A percentile compares a stretch with the other conserved stretches of the same genome.
Evolutionary conservation across 2,329 filamentous ascomycete species (phyloP).

Genomic region (Cladosporium velox): DNA sequence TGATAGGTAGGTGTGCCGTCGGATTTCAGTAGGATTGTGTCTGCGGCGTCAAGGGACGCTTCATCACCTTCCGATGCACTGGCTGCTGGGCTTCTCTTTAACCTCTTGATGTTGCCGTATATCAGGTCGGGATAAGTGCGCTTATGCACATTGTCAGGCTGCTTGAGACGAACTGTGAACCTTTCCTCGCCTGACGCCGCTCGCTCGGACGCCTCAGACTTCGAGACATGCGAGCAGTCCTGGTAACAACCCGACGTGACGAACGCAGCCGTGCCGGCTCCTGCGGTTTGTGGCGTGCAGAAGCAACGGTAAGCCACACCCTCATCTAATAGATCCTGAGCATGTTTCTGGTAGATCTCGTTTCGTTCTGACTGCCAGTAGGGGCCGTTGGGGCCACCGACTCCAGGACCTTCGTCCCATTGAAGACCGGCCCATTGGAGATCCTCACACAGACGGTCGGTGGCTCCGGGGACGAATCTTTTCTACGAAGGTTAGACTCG

Average conservation of each 20-base stretch:
- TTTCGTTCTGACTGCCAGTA: conserved; percentile 89
- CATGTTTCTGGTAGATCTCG: conserved; percentile 69
- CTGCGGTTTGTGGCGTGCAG: conserved; percentile 59
- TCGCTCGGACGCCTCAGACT: conserved; percentile 68
- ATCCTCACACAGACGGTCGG: conserved; percentile 74
- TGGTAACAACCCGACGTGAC: conserved; percentile 66
- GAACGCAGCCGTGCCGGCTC: conserved; percentile 65
- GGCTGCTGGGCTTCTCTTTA: conserved; percentile 34
- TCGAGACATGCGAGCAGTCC: conserved; percentile 68
- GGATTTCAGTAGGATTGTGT: conserved; percentile 86
- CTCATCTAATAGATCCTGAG: conserved; percentile 65
- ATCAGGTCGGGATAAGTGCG: conserved; percentile 72
- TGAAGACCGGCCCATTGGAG: conserved; percentile 83
- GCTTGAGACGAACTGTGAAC: conserved; percentile 75
- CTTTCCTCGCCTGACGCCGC: conserved; percentile 65
- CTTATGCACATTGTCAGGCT: conserved; percentile 61
- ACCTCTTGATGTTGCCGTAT: conserved; percentile 65
- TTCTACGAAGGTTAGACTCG: conserved; percentile 55
- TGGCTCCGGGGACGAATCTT: conserved; percentile 77
- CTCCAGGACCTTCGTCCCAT: conserved; percentile 92
- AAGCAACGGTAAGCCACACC: conserved; percentile 91
- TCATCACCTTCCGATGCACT: conserved; percentile 34
- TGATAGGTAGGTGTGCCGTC: conserved; percentile 96
- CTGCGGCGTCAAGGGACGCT: conserved; percentile 60
- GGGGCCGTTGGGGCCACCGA: conserved; percentile 78